Percentiles rank a stretch among this genome's conserved stretches.
These are phyloP conservation scores for Coemansia sp. DNA, from an alignment of 371 early-diverging fungal species.

Conservation along the genomic window DNA sequence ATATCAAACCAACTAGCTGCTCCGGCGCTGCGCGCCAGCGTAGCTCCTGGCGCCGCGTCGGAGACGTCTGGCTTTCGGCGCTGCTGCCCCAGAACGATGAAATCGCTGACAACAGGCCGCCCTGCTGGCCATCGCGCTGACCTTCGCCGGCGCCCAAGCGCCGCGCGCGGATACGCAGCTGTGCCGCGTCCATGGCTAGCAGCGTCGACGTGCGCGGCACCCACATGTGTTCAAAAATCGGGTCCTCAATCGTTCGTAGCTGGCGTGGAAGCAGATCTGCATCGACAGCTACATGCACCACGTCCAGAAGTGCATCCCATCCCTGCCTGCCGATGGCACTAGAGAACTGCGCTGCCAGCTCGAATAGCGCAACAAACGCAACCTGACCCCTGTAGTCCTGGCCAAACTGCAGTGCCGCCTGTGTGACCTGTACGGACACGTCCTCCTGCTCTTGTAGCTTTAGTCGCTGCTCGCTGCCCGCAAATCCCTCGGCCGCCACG, in stretches of 20 bases:
- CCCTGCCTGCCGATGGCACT: slow-evolving; percentile 64
- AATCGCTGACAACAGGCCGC: slow-evolving; percentile 50
- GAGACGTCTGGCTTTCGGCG: background rate
- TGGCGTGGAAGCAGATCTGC: slow-evolving; percentile 38
- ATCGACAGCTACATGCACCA: slow-evolving; percentile 20
- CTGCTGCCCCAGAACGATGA: slow-evolving; percentile 50
- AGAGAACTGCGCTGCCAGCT: slow-evolving; percentile 72
- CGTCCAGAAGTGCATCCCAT: slow-evolving; percentile 61
- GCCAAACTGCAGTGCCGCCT: slow-evolving; percentile 81
- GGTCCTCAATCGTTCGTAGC: slow-evolving; percentile 41
- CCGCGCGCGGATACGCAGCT: slow-evolving; percentile 20
- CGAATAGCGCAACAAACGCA: slow-evolving; percentile 82
- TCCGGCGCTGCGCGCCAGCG: slow-evolving; percentile 49
- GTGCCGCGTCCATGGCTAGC: slow-evolving; percentile 38
- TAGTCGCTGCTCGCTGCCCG: slow-evolving; percentile 64
- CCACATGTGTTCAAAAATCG: slow-evolving; percentile 72
- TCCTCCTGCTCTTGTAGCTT: slow-evolving; percentile 61
- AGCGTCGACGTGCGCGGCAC: slow-evolving; percentile 73
- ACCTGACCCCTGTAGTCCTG: slow-evolving; percentile 84
- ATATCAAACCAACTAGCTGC: slow-evolving; percentile 29
- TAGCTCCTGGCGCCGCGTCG: slow-evolving; percentile 23
- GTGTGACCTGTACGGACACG: slow-evolving; percentile 59
- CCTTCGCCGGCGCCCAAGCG: slow-evolving; percentile 4
- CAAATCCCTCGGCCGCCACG: slow-evolving; percentile 70
- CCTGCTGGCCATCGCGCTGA: slow-evolving; percentile 35